Conservation (phyloP, 208 protist genomes). For the Trichomonas tenax region DNA sequence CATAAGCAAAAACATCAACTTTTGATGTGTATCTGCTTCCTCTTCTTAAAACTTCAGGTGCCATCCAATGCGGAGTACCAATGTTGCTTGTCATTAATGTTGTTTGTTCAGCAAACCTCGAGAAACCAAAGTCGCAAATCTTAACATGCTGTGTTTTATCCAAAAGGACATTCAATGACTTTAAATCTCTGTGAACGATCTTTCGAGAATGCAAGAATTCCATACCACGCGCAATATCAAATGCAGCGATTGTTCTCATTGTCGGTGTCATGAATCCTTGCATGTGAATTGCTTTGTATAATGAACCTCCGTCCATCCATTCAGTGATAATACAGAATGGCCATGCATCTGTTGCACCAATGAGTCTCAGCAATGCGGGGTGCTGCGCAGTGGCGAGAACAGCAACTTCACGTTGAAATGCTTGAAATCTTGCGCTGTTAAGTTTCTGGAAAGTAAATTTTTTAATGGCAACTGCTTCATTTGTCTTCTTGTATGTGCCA, state of each 20-base stretch:
- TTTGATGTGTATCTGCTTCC: neutral
- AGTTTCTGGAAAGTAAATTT: neutral
- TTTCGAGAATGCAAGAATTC: neutral
- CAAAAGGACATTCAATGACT: neutral
- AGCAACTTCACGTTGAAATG: neutral
- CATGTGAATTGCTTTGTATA: neutral
- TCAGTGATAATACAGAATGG: conserved; percentile 8
- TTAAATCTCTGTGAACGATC: neutral
- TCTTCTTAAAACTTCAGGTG: neutral
- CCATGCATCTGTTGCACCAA: neutral
- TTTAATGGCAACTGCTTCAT: neutral
- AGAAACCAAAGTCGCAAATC: conserved; percentile 3
- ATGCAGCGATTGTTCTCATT: neutral
- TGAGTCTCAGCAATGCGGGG: neutral
- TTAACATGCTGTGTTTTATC: neutral
- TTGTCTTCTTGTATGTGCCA: neutral
- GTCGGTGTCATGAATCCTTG: neutral
- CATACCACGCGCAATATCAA: neutral
- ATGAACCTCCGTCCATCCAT: neutral
- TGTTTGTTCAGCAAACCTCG: neutral
- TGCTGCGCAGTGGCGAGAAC: neutral
- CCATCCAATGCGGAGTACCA: neutral
- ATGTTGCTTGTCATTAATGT: neutral
- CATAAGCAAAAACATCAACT: conserved; percentile 16
- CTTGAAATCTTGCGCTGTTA: neutral